A percentile compares a stretch with the other conserved stretches of the same genome.
Conservation (phyloP, 2,329 filamentous ascomycete genomes). For the Fusarium sp. region DNA sequence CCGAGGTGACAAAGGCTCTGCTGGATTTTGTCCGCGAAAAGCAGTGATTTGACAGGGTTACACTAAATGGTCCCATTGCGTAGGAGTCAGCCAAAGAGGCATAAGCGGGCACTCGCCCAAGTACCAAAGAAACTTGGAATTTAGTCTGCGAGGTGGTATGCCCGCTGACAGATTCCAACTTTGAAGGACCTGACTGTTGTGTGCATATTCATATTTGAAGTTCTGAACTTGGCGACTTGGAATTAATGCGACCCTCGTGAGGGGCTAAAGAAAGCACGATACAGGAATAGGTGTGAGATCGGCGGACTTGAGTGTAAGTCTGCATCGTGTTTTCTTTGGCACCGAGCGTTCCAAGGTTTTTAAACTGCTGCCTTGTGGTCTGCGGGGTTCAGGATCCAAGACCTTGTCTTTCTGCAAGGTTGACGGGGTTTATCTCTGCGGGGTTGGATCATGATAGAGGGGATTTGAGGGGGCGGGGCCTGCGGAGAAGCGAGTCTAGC, state of each 20-base stretch:
- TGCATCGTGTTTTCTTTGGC: no score
- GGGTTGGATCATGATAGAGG: neutral
- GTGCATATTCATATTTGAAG: neutral
- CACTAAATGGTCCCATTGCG: neutral
- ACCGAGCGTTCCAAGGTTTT: neutral
- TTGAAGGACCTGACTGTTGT: slow-evolving; percentile 6
- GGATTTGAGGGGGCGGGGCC: neutral
- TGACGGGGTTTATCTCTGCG: neutral
- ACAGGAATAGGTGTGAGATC: no score
- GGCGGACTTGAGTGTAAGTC: no score
- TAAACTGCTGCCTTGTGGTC: slow-evolving; percentile 21
- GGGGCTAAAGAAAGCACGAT: no score
- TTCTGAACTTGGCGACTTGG: neutral
- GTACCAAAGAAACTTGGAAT: slow-evolving; percentile 1
- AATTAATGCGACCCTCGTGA: no score
- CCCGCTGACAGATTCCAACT: neutral
- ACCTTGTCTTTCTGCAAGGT: neutral
- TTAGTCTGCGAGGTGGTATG: neutral
- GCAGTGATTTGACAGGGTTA: neutral
- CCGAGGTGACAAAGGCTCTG: slow-evolving; percentile 24
- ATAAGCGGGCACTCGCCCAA: neutral
- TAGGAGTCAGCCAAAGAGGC: neutral
- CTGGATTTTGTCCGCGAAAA: slow-evolving; percentile 23
- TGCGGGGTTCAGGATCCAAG: slow-evolving; percentile 8
- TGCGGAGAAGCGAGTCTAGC: neutral